Evolutionary conservation across 176 grass and related monocot species (phyloP).

Genomic region (Bolboschoenus planiculmis): DNA sequence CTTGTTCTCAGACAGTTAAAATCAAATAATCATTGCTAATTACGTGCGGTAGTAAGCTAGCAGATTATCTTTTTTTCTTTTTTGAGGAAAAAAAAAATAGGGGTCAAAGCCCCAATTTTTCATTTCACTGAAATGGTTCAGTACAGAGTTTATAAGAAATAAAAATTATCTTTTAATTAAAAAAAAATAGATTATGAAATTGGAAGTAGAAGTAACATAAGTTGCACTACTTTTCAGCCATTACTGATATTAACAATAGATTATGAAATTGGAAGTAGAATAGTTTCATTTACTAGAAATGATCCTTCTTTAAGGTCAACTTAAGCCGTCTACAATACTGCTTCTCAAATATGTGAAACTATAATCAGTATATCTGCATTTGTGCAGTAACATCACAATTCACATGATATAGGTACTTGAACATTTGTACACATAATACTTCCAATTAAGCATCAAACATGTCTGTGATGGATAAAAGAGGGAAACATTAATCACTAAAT

Average conservation of each 20-base stretch:
- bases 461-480: not conserved
- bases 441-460: not conserved
- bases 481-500: not conserved
- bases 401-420: not conserved
- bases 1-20: not conserved
- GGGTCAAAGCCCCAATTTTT: no score
- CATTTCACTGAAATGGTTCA: no score
- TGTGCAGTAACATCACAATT: no score
- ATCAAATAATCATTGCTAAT: not conserved
- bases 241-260: not conserved
- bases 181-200: no score
- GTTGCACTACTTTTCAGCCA: not conserved
- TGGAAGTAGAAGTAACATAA: not conserved
- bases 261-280: not conserved
- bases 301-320: not conserved
- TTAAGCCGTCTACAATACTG: not conserved
- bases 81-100: no score
- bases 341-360: not conserved
- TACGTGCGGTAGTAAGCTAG: not conserved
- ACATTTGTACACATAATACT: not conserved
- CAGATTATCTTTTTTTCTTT: not conserved
- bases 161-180: no score
- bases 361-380: not conserved
- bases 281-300: not conserved
- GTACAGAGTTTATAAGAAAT: no score